Percentiles rank a stretch among this genome's conserved stretches.
Conservation (phyloP, 768 basidiomycete genomes). For the Cyclocybe cylindracea region DNA sequence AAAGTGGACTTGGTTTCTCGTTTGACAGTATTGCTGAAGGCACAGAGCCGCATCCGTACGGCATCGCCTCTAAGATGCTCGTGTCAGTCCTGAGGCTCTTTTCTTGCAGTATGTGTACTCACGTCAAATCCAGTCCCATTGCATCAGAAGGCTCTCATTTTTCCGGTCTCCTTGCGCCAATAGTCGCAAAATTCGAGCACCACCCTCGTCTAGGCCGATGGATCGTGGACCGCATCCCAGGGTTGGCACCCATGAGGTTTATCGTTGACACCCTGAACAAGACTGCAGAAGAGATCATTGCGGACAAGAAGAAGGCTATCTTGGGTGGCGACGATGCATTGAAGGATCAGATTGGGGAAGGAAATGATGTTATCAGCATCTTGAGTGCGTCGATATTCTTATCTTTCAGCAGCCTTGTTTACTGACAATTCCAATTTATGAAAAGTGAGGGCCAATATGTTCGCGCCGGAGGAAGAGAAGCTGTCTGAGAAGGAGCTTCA, state of each 20-base stretch:
- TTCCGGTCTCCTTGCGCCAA: too few species aligned
- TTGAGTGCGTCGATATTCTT: conserved; percentile 3
- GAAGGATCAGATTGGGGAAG: too few species aligned
- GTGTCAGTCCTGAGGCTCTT: conserved; percentile 3
- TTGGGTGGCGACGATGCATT: too few species aligned
- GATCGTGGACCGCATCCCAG: too few species aligned
- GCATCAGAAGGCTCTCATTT: too few species aligned
- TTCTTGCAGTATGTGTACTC: too few species aligned
- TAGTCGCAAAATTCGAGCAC: background rate
- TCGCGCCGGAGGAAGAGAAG: conserved; percentile 23
- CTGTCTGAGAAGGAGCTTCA: conserved; percentile 32
- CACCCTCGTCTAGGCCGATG: too few species aligned
- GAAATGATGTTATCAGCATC: conserved; percentile 10
- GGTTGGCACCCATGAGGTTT: too few species aligned
- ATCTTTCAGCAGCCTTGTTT: background rate
- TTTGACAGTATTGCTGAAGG: conserved; percentile 31
- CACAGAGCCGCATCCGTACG: conserved; percentile 11
- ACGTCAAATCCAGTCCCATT: too few species aligned
- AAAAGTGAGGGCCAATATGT: conserved; percentile 35
- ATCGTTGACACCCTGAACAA: background rate
- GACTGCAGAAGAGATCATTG: background rate
- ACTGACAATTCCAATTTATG: background rate
- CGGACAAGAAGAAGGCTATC: background rate
- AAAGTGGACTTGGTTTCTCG: conserved; percentile 36
- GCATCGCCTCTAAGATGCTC: conserved; percentile 11